Conservation (phyloP, 2,329 filamentous ascomycete species). For the Diaporthe citrichinensis region DNA sequence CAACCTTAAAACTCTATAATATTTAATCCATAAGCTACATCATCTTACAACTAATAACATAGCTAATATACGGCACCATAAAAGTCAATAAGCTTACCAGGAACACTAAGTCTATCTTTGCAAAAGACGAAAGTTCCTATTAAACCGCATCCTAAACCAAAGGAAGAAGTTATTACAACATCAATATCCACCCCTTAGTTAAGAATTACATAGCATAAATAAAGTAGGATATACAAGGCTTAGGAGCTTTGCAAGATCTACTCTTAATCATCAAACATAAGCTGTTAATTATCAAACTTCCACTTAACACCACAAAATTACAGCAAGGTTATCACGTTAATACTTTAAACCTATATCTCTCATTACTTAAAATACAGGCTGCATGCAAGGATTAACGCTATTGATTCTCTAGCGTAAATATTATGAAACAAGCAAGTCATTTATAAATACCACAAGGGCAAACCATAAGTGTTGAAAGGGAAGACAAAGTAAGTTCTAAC, state of each 20-base stretch:
- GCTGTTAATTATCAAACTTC: too few relatives aligned
- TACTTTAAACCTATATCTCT: too few relatives aligned
- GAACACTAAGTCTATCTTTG: not conserved
- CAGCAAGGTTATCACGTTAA: too few relatives aligned
- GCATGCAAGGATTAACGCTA: not conserved
- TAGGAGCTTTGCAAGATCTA: not conserved
- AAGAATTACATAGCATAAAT: not conserved
- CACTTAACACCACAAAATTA: too few relatives aligned
- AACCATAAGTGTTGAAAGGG: not conserved
- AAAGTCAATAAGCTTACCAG: not conserved
- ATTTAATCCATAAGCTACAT: constrained; percentile 32
- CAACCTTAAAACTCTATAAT: constrained; percentile 19
- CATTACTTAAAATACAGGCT: too few relatives aligned
- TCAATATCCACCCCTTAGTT: not conserved
- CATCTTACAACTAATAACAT: constrained; percentile 12
- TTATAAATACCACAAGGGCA: not conserved
- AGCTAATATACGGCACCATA: constrained; percentile 3
- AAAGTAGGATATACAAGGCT: not conserved
- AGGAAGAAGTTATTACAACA: too few relatives aligned
- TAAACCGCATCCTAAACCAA: not conserved
- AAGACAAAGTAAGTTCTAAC: not conserved
- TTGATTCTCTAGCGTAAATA: not conserved
- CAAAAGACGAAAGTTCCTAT: not conserved
- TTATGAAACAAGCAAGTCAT: not conserved
- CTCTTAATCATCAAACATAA: not conserved